A percentile compares a stretch with the other conserved stretches of the same genome.
Conservation (phyloP, 441 rosid species). For the Adansonia grandidieri region DNA sequence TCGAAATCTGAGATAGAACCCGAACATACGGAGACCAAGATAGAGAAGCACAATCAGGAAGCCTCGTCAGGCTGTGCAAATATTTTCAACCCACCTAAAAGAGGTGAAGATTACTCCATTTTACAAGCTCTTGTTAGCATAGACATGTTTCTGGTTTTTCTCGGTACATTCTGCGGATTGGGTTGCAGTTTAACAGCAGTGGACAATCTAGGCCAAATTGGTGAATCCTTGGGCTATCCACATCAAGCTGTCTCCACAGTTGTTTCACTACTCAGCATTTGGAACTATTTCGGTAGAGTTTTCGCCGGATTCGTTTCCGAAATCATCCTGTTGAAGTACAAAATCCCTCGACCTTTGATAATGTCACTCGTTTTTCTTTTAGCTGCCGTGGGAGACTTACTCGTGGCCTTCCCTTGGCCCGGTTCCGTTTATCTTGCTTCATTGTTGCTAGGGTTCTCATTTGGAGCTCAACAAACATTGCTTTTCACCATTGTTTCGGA, state of each 20-base stretch:
- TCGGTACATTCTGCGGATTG: conserved; percentile 36
- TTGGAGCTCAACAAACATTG: conserved; percentile 37
- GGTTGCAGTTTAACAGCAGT: conserved; percentile 41
- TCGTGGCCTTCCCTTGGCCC: conserved; percentile 26
- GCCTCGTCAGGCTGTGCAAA: conserved; percentile 16
- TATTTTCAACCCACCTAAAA: conserved; percentile 32
- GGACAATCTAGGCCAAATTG: conserved; percentile 48
- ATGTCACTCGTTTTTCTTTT: conserved; percentile 26
- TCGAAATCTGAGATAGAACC: conserved; percentile 17
- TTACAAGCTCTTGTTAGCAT: conserved; percentile 42
- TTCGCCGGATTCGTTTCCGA: conserved; percentile 42
- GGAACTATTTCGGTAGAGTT: conserved; percentile 46
- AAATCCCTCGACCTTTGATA: conserved; percentile 35
- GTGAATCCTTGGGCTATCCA: conserved; percentile 39
- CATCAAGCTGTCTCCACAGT: conserved; percentile 31
- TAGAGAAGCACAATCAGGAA: background rate
- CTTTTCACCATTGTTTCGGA: conserved; percentile 41
- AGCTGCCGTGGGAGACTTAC: conserved; percentile 27
- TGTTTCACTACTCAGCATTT: conserved; percentile 43
- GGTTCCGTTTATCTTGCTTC: conserved; percentile 39
- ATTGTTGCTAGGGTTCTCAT: conserved; percentile 38
- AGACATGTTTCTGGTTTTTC: conserved; percentile 41
- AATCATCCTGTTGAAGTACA: conserved; percentile 28
- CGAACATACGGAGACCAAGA: background rate
- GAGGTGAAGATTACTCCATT: conserved; percentile 42